These are phyloP conservation scores for Adansonia digitata DNA, from an alignment of 345 rosid genomes.

Conservation along the genomic window DNA sequence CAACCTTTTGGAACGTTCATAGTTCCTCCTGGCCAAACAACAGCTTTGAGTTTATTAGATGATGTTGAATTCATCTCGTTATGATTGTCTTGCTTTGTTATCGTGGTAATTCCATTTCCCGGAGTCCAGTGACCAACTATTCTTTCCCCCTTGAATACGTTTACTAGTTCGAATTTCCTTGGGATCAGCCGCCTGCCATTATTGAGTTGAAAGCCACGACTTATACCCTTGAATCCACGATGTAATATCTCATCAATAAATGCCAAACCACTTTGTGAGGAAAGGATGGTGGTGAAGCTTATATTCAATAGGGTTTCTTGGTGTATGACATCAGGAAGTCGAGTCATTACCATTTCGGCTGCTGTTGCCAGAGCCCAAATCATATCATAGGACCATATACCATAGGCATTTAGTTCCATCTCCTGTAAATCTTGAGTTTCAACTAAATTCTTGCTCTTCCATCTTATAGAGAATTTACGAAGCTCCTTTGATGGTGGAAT, in stretches of 20 bases:
- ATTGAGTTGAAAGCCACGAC: conserved; percentile 24
- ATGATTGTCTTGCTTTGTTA: background rate
- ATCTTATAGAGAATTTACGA: conserved; percentile 22
- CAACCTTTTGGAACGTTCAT: conserved; percentile 17
- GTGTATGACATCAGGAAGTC: background rate
- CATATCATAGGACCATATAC: conserved; percentile 33
- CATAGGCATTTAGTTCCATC: conserved; percentile 15
- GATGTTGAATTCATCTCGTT: background rate
- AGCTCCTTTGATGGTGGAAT: conserved; percentile 31
- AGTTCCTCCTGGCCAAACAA: conserved; percentile 40
- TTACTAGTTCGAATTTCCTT: conserved; percentile 29
- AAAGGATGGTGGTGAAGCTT: background rate
- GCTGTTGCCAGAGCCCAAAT: conserved; percentile 26
- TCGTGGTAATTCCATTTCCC: background rate
- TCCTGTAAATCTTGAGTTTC: conserved; percentile 2
- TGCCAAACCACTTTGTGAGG: conserved; percentile 4
- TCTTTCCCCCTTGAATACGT: conserved; percentile 29
- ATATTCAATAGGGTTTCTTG: background rate
- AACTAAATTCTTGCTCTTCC: background rate
- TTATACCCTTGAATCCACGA: conserved; percentile 26
- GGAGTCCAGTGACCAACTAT: conserved; percentile 32
- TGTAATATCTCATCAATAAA: conserved; percentile 21
- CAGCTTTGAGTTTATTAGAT: background rate
- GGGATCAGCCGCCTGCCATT: conserved; percentile 20
- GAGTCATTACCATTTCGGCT: conserved; percentile 13